phyloP scores from a whole-genome alignment of 1,139 yeast species.

The Geotrichum carabidarum region DNA sequence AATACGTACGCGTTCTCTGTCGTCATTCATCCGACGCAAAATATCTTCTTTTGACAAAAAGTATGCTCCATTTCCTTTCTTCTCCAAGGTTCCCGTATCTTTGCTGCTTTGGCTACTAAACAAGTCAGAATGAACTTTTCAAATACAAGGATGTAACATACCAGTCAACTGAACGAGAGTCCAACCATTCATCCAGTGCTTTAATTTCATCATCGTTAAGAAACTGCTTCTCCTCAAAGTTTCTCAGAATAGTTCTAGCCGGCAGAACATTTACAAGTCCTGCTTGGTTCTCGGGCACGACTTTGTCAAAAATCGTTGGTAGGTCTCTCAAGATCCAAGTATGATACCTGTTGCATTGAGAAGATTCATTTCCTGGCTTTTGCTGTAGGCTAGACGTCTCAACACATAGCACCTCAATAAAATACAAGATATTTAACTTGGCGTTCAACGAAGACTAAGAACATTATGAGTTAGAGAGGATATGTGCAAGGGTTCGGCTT shows the following conservation, averaged over 20 bases:
- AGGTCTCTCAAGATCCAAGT: slow-evolving; percentile 44
- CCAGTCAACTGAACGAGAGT: slow-evolving; percentile 19
- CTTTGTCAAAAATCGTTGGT: slow-evolving; percentile 47
- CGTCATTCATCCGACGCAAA: slow-evolving; percentile 66
- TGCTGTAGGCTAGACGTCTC: slow-evolving; percentile 17
- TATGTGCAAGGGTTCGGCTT: slow-evolving; percentile 11
- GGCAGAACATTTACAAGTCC: slow-evolving; percentile 47
- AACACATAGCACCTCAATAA: slow-evolving; percentile 11
- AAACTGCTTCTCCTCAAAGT: slow-evolving; percentile 23
- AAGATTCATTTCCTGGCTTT: slow-evolving; percentile 32
- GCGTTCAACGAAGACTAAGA: slow-evolving; percentile 17
- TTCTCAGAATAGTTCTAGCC: slow-evolving; percentile 30
- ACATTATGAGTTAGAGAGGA: not conserved
- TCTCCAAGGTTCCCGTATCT: slow-evolving; percentile 21
- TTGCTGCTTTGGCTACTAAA: slow-evolving; percentile 12
- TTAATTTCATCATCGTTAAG: slow-evolving; percentile 17
- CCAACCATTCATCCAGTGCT: slow-evolving; percentile 18
- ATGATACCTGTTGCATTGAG: slow-evolving; percentile 18
- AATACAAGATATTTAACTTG: slow-evolving; percentile 15
- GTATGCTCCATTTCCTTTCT: slow-evolving; percentile 6
- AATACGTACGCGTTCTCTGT: slow-evolving; percentile 57
- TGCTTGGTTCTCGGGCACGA: slow-evolving; percentile 46
- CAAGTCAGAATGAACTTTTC: slow-evolving; percentile 10
- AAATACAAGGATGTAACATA: not conserved
- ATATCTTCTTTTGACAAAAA: slow-evolving; percentile 24